phyloP scores from a whole-genome alignment of 345 rosid genomes.

The Pistacia integerrima region DNA sequence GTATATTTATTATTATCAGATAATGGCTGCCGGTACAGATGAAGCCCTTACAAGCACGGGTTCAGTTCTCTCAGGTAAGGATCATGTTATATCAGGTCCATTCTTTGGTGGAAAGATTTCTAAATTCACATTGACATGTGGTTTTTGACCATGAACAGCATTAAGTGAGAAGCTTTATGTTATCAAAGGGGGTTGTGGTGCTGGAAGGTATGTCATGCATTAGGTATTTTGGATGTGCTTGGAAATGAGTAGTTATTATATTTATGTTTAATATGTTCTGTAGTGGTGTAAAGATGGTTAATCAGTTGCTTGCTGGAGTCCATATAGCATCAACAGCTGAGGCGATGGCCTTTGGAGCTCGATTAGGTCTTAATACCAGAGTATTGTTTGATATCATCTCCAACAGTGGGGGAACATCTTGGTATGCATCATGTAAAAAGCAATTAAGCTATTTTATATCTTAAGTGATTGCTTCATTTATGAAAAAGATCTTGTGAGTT shows the following conservation, averaged over 20 bases:
- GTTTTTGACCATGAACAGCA: slow-evolving; percentile 49
- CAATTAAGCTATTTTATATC: background rate
- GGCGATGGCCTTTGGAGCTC: slow-evolving; percentile 97
- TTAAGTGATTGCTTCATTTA: background rate
- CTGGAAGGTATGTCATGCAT: slow-evolving; percentile 74
- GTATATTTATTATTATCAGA: slow-evolving; percentile 43
- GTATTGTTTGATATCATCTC: slow-evolving; percentile 61
- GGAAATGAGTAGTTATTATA: background rate
- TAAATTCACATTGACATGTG: slow-evolving; percentile 21
- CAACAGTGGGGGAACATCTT: slow-evolving; percentile 76
- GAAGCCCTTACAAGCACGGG: slow-evolving; percentile 75
- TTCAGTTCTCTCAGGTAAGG: slow-evolving; percentile 70
- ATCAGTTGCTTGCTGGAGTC: slow-evolving; percentile 97
- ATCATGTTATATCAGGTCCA: slow-evolving; percentile 9
- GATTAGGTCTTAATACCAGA: slow-evolving; percentile 83
- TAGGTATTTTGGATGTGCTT: background rate
- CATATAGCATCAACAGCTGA: slow-evolving; percentile 97
- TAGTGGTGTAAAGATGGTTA: slow-evolving; percentile 91
- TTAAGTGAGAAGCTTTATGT: slow-evolving; percentile 93
- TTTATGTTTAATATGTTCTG: slow-evolving; percentile 19
- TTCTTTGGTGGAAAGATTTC: slow-evolving; percentile 21
- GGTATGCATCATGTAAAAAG: slow-evolving; percentile 50
- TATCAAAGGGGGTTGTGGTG: slow-evolving; percentile 90
- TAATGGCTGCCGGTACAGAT: slow-evolving; percentile 88
- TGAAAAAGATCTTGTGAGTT: background rate